These are phyloP conservation scores for Panicum miliaceum DNA, from an alignment of 176 grass and related monocot genomes.

Conservation along the genomic window DNA sequence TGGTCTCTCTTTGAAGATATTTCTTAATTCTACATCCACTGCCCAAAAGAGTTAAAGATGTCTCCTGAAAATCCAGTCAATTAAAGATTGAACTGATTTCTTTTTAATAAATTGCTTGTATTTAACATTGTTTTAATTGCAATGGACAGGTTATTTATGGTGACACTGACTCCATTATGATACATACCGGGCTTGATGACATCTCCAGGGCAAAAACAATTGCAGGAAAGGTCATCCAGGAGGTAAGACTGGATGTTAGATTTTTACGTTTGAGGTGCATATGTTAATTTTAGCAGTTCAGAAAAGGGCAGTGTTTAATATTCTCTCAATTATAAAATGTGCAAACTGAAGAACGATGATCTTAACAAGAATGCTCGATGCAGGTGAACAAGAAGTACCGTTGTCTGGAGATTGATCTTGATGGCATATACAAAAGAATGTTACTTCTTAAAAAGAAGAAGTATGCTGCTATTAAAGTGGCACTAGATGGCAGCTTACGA, in stretches of 20 bases:
- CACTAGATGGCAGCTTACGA: constrained; percentile 53
- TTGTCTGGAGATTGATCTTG: constrained; percentile 96
- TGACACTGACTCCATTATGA: constrained; percentile 99
- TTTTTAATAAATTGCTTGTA: constrained; percentile 20
- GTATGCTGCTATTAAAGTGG: constrained; percentile 92
- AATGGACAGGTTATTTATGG: constrained; percentile 90
- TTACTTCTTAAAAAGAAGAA: constrained; percentile 99
- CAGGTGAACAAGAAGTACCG: constrained; percentile 96
- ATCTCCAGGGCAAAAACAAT: constrained; percentile 82
- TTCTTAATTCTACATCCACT: background rate
- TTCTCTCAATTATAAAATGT: constrained; percentile 32
- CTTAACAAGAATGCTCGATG: constrained; percentile 35
- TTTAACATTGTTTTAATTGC: constrained; percentile 41
- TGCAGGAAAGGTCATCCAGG: constrained; percentile 96
- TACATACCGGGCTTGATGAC: constrained; percentile 93
- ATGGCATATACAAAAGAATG: constrained; percentile 98
- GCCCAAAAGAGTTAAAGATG: background rate
- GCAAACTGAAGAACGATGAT: constrained; percentile 27
- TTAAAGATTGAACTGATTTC: background rate
- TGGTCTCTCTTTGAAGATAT: constrained; percentile 5
- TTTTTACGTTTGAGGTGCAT: constrained; percentile 8
- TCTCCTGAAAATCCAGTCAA: background rate
- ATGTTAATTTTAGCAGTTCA: constrained; percentile 24
- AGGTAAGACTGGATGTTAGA: constrained; percentile 53
- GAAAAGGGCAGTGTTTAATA: constrained; percentile 4